Base-by-base conservation (phyloP, 768 basidiomycete genomes). In the Cystobasidium onofrii region DNA sequence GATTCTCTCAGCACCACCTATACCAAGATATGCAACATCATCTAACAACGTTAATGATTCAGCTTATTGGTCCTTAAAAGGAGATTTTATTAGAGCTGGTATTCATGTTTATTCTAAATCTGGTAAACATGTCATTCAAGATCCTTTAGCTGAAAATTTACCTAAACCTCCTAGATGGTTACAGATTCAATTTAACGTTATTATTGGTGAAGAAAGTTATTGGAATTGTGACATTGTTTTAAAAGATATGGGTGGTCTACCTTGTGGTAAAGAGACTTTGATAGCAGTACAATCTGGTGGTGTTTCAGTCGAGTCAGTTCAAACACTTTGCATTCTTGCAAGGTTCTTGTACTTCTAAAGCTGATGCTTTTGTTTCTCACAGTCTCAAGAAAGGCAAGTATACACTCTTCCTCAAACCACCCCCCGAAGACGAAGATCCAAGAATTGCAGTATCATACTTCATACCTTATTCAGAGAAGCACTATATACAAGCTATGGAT, bases 381-480 rank as follows among this genome's bases (percentile, higher is more conserved):
- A 67, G 65, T n/a, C 39, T 25, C 33, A 46, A 43, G 34, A 54
- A 31, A 23, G 65, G 65, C 65, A 67, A 67, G 20, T 67, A 46
- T 52, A 50, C 46, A 15, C 65, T 67, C 1, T 29, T 43, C 31
- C 65, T 67, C 65, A 46, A 36, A 9, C 65, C 65, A 6, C 44
- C 65, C 9, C 31, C 31, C 2, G 27, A 52, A 12, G 69, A 61
- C 13, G 69, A 60, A 34, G 69, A 71, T 39, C 69, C 69, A 2
- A 23, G 69, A 60, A 29, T 55, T 12, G 69, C 69, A 57, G 36
- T 71, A 13, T 71, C 69, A 15, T 71, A 71, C 54, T 71, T 71
- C 55, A 33, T 71, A 18, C 23, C 20, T n/a, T 71, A 41, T 55
- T 3, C 25, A 29, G 69, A 71, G 69, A 71, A 71, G 29, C 50